These are phyloP conservation scores for Cylindrodendrum hubeiense DNA, from an alignment of 2,329 filamentous ascomycete species.

Conservation along the genomic window DNA sequence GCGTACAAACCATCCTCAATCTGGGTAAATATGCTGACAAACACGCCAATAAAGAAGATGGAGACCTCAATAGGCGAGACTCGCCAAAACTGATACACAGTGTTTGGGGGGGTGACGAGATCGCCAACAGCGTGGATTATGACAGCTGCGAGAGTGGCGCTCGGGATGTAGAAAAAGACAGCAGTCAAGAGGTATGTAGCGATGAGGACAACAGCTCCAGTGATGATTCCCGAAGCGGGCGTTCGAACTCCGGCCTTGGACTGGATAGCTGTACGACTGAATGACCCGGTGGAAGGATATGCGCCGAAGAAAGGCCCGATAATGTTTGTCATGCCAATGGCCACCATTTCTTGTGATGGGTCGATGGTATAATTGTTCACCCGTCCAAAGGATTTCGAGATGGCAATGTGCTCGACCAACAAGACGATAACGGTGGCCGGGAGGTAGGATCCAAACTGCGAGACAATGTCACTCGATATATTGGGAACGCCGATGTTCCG, in stretches of 20 bases:
- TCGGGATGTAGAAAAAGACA: slow-evolving; percentile 95
- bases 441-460: slow-evolving; percentile 76
- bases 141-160: slow-evolving; percentile 82
- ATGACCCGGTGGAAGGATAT: slow-evolving; percentile 94
- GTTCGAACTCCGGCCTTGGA: slow-evolving; percentile 96
- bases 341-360: slow-evolving; percentile 95
- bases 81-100: slow-evolving; percentile 94
- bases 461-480: slow-evolving; percentile 75
- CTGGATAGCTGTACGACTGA: slow-evolving; percentile 96
- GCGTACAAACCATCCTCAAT: slow-evolving; percentile 96
- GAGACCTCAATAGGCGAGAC: slow-evolving; percentile 90
- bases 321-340: slow-evolving; percentile 91
- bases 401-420: slow-evolving; percentile 96
- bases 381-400: slow-evolving; percentile 95
- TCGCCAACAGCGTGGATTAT: slow-evolving; percentile 98
- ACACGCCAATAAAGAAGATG: slow-evolving; percentile 93
- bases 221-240: slow-evolving; percentile 90
- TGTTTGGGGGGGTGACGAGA: slow-evolving; percentile 90
- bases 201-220: slow-evolving; percentile 85
- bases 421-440: slow-evolving; percentile 94
- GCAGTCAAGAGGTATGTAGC: slow-evolving; percentile 90
- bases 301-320: slow-evolving; percentile 92
- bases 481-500: slow-evolving; percentile 80
- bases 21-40: slow-evolving; percentile 87
- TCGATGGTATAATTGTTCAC: slow-evolving; percentile 97